A percentile compares a stretch with the other conserved stretches of the same genome.
Evolutionary conservation across 305 asterid species (phyloP).

Genomic region (Lippia alba): DNA sequence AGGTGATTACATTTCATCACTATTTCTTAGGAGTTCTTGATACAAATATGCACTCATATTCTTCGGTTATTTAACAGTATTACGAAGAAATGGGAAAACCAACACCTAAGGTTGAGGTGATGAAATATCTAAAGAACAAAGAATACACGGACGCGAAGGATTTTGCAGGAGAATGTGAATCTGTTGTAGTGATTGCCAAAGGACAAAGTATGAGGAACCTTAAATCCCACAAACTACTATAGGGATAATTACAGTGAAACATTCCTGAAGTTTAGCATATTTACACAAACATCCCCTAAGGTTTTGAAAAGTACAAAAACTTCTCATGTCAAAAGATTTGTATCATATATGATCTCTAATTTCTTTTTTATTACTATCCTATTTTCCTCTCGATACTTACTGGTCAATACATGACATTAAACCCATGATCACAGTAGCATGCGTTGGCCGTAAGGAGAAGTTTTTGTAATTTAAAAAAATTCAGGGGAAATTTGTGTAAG

Average conservation of each 20-base stretch:
- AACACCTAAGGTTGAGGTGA: slow-evolving; percentile 78
- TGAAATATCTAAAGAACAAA: slow-evolving; percentile 73
- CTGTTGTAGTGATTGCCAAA: slow-evolving; percentile 95
- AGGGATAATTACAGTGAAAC: background rate
- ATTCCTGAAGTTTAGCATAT: too few species aligned
- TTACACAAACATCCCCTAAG: background rate
- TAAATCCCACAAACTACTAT: background rate
- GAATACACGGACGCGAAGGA: slow-evolving; percentile 85
- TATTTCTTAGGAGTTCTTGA: background rate
- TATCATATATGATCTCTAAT: too few species aligned
- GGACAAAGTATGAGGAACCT: slow-evolving; percentile 73
- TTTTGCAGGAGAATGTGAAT: slow-evolving; percentile 91
- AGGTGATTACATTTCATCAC: slow-evolving; percentile 45
- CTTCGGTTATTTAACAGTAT: slow-evolving; percentile 48
- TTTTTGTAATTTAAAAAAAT: too few species aligned
- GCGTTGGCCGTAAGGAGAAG: too few species aligned
- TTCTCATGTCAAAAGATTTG: background rate
- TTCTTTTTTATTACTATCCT: too few species aligned
- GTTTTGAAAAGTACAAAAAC: background rate
- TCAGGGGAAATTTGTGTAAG: too few species aligned
- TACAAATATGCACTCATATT: background rate
- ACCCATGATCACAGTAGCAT: too few species aligned
- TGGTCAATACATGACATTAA: too few species aligned
- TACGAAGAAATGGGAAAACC: slow-evolving; percentile 95
- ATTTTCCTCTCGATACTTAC: too few species aligned